Evolutionary conservation across 2,329 filamentous ascomycete species (phyloP).

Genomic region (Xylariomycetidae sp.): DNA sequence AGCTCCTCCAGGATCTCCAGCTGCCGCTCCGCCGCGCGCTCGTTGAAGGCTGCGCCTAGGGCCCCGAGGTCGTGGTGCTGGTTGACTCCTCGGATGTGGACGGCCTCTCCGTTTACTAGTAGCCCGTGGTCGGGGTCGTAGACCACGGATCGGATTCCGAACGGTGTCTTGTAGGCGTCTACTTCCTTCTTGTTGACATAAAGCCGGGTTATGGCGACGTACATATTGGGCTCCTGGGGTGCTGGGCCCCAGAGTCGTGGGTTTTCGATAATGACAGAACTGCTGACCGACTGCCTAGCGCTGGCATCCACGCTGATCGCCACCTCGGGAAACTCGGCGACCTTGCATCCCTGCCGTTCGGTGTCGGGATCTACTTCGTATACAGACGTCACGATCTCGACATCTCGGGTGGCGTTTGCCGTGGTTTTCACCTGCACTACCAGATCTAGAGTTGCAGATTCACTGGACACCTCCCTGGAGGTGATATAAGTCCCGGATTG

Average conservation of each 20-base stretch:
- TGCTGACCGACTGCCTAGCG: slow-evolving; percentile 28
- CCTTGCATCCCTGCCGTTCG: slow-evolving; percentile 20
- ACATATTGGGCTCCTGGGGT: slow-evolving; percentile 43
- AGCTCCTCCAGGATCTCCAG: slow-evolving; percentile 45
- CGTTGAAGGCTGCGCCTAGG: slow-evolving; percentile 46
- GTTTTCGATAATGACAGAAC: slow-evolving; percentile 28
- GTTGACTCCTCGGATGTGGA: slow-evolving; percentile 42
- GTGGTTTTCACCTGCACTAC: slow-evolving; percentile 43
- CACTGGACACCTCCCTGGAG: slow-evolving; percentile 37
- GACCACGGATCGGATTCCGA: slow-evolving; percentile 42
- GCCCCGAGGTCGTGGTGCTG: slow-evolving; percentile 49
- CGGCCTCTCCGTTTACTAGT: slow-evolving; percentile 39
- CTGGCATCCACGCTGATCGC: slow-evolving; percentile 23
- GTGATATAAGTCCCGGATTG: slow-evolving; percentile 47
- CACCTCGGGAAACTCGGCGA: slow-evolving; percentile 31
- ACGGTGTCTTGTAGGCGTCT: slow-evolving; percentile 44
- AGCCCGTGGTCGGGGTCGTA: slow-evolving; percentile 38
- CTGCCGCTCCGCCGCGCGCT: slow-evolving; percentile 42
- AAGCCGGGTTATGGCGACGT: slow-evolving; percentile 40
- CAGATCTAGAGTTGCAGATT: slow-evolving; percentile 40
- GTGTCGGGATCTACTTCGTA: slow-evolving; percentile 31
- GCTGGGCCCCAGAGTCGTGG: slow-evolving; percentile 46
- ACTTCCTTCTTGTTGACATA: slow-evolving; percentile 19
- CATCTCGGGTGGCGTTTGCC: slow-evolving; percentile 20
- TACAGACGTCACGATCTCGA: slow-evolving; percentile 38